Evolutionary conservation across 306 rosid genomes (phyloP).

Genomic region (Lathyrus oleraceus): DNA sequence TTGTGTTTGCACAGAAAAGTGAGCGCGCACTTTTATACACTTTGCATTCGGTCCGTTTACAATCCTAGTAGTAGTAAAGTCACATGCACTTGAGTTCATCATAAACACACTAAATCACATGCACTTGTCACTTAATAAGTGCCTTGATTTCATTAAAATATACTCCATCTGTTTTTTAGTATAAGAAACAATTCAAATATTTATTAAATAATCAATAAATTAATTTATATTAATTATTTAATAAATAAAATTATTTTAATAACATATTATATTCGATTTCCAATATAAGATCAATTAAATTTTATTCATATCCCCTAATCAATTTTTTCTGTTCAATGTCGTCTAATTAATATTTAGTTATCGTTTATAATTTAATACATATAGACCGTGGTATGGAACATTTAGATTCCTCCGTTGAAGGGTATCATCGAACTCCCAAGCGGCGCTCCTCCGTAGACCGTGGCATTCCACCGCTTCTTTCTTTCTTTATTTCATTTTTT

Average conservation of each 20-base stretch:
- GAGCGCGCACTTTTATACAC: conserved; percentile 30
- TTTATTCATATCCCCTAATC: no score
- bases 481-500: background rate
- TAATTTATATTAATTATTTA: no score
- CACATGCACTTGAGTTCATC: conserved; percentile 4
- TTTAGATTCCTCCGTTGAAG: background rate
- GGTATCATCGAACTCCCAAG: background rate
- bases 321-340: no score
- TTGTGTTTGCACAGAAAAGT: conserved; percentile 27
- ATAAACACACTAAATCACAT: background rate
- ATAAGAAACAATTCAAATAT: no score
- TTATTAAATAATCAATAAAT: no score
- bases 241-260: no score
- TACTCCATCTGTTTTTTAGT: no score
- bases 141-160: conserved; percentile 27
- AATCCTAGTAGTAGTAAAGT: background rate
- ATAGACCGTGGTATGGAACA: background rate
- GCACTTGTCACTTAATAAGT: conserved; percentile 41
- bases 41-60: conserved; percentile 3
- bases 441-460: conserved; percentile 19
- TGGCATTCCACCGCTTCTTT: conserved; percentile 41
- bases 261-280: no score
- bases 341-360: no score
- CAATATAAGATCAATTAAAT: no score
- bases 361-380: no score